A percentile compares a stretch with the other conserved stretches of the same genome.
Evolutionary conservation across 345 rosid genomes (phyloP).

Genomic region (Murraya paniculata): DNA sequence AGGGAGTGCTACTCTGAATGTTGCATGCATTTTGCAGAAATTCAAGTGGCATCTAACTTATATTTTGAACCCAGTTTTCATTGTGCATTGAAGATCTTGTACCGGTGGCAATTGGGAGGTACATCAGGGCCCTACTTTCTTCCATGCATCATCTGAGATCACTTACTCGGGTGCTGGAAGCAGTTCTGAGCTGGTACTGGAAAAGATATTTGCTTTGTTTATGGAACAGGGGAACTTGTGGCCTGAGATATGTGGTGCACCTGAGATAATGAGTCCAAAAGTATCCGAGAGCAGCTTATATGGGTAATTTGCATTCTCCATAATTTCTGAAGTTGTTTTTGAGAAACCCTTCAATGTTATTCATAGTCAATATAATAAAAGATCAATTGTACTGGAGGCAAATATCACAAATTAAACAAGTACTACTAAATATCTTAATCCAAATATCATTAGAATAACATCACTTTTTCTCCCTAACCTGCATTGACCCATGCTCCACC

Average conservation of each 20-base stretch:
- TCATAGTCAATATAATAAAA: neutral
- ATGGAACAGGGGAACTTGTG: conserved; percentile 91
- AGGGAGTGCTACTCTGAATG: neutral
- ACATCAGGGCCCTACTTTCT: conserved; percentile 64
- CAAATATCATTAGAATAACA: neutral
- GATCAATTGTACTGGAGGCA: too few species aligned
- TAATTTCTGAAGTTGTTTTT: conserved; percentile 8
- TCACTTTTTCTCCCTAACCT: neutral
- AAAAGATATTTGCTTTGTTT: conserved; percentile 82
- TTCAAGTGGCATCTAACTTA: conserved; percentile 22
- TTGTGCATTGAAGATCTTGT: conserved; percentile 92
- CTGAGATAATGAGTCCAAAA: conserved; percentile 66
- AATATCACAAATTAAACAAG: neutral
- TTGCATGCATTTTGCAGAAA: conserved; percentile 11
- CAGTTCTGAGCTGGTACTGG: conserved; percentile 56
- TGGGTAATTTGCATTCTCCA: conserved; percentile 45
- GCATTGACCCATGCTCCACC: neutral
- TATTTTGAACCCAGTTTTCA: conserved; percentile 59
- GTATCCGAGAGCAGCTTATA: conserved; percentile 75
- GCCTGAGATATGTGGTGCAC: conserved; percentile 77
- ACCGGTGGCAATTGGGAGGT: conserved; percentile 85
- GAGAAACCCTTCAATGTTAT: neutral
- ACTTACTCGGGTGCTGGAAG: conserved; percentile 30
- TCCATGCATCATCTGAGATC: conserved; percentile 53
- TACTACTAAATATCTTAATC: neutral